Percentiles rank a stretch among this genome's conserved stretches.
Conservation (phyloP, 2,329 filamentous ascomycete genomes). For the Acephala macrosclerotiorum region DNA sequence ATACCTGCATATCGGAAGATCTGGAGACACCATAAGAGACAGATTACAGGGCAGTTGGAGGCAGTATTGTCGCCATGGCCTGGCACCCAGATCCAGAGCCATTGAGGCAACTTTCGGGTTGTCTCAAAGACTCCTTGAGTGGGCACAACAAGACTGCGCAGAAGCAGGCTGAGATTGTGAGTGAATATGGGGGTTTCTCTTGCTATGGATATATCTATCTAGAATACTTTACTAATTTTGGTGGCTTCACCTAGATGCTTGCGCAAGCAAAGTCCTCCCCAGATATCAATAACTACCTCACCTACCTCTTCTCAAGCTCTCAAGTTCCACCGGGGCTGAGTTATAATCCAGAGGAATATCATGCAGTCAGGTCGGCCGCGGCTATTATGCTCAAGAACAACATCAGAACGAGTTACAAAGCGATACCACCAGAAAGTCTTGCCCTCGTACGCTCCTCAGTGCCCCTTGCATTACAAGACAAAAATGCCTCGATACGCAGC, state of each 20-base stretch:
- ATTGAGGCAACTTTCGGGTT: conserved; percentile 87
- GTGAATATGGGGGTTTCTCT: conserved; percentile 45
- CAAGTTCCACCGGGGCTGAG: conserved; percentile 67
- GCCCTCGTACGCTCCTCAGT: conserved; percentile 81
- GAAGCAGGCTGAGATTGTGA: conserved; percentile 88
- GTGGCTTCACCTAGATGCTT: conserved; percentile 74
- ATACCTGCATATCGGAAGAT: conserved; percentile 42
- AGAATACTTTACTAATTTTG: conserved; percentile 18
- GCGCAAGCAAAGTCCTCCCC: conserved; percentile 85
- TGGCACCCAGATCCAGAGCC: conserved; percentile 93
- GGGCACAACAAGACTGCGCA: conserved; percentile 80
- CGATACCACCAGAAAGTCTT: conserved; percentile 76
- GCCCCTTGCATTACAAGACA: conserved; percentile 81
- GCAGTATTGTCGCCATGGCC: conserved; percentile 64
- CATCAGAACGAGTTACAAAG: conserved; percentile 76
- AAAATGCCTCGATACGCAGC: conserved; percentile 81
- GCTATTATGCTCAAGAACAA: conserved; percentile 97
- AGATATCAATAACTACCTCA: conserved; percentile 97
- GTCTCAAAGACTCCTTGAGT: conserved; percentile 90
- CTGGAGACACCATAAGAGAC: conserved; percentile 29
- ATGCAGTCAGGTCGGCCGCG: conserved; percentile 83
- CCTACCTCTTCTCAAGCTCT: conserved; percentile 83
- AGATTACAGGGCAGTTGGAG: conserved; percentile 31
- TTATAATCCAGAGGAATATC: conserved; percentile 68
- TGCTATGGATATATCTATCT: neutral